phyloP scores from a whole-genome alignment of 2,329 filamentous ascomycete genomes.

The Penicillium sclerotiorum region DNA sequence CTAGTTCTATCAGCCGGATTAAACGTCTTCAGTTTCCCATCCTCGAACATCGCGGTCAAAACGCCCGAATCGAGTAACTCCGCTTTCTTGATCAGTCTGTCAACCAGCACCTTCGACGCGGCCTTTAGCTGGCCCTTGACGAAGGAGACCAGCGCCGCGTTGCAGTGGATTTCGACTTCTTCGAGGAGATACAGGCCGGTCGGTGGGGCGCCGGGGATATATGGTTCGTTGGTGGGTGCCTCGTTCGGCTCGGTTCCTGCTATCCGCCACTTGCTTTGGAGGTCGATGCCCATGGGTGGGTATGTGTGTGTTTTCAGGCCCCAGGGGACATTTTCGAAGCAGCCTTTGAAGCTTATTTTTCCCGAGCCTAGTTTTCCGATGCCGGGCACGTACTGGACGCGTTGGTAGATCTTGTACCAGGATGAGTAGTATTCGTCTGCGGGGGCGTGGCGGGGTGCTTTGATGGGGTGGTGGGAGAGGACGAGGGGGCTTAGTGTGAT shows the following conservation, averaged over 20 bases:
- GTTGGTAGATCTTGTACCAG: slow-evolving; percentile 82
- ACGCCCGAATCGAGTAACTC: slow-evolving; percentile 38
- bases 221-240: slow-evolving; percentile 65
- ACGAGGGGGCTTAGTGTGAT: slow-evolving; percentile 87
- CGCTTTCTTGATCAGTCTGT: slow-evolving; percentile 60
- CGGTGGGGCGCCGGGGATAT: slow-evolving; percentile 59
- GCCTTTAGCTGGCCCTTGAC: slow-evolving; percentile 82
- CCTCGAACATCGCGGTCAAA: slow-evolving; percentile 21
- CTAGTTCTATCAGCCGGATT: slow-evolving; percentile 22
- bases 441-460: slow-evolving; percentile 66
- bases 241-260: slow-evolving; percentile 73
- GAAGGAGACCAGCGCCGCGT: slow-evolving; percentile 72
- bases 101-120: slow-evolving; percentile 70
- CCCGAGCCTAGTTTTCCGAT: slow-evolving; percentile 58
- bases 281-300: slow-evolving; percentile 78
- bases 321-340: slow-evolving; percentile 72
- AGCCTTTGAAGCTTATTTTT: slow-evolving; percentile 75
- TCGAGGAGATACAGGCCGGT: slow-evolving; percentile 79
- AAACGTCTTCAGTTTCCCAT: slow-evolving; percentile 22
- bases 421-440: slow-evolving; percentile 70
- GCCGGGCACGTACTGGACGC: slow-evolving; percentile 73
- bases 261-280: slow-evolving; percentile 76
- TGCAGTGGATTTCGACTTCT: slow-evolving; percentile 82
- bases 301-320: slow-evolving; percentile 83
- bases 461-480: slow-evolving; percentile 68